Base-by-base conservation (phyloP, 2,329 filamentous ascomycete species). In the Hortaea werneckii region DNA sequence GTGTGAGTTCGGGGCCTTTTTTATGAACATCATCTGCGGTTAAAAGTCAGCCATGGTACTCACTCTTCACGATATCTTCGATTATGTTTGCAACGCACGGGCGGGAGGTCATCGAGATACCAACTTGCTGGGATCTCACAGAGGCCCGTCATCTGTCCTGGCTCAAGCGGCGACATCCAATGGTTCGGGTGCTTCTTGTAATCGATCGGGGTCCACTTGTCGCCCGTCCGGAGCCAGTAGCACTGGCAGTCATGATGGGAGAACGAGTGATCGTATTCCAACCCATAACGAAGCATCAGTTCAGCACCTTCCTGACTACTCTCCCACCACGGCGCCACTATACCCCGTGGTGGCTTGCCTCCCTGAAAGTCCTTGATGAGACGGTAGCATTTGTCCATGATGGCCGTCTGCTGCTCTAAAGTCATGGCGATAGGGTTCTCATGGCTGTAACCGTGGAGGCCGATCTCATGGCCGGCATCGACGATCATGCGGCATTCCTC, bases 21-120 rank as follows among this genome's bases (percentile, higher is more conserved):
- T 84, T 58, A 84, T 82, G 58, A 83, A 85, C 79, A 84, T 82
- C 79, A 84, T 80, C 0, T 79, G 80, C 3, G 80, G n/a, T n/a
- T n/a, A 79, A 10, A 80, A 59, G 56, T 80, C 77, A n/a, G n/a
- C n/a, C n/a, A n/a, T n/a, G n/a, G n/a, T n/a, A n/a, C n/a, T n/a
- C n/a, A n/a, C n/a, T n/a, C n/a, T n/a, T n/a, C n/a, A n/a, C n/a
- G n/a, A n/a, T n/a, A n/a, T n/a, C n/a, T n/a, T n/a, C n/a, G n/a
- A n/a, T n/a, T n/a, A n/a, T n/a, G n/a, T n/a, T n/a, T n/a, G n/a
- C n/a, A n/a, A n/a, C n/a, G n/a, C n/a, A n/a, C n/a, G 76, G 40
- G 40, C 5, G 40, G 40, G 3, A 20, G 29, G 27, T 73, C 71
- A 52, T 73, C 70, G 1, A 68, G 49, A 49, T 71, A 64, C 70